Evolutionary conservation across 2,329 filamentous ascomycete genomes (phyloP).

Genomic region (Talaromyces pinophilus): DNA sequence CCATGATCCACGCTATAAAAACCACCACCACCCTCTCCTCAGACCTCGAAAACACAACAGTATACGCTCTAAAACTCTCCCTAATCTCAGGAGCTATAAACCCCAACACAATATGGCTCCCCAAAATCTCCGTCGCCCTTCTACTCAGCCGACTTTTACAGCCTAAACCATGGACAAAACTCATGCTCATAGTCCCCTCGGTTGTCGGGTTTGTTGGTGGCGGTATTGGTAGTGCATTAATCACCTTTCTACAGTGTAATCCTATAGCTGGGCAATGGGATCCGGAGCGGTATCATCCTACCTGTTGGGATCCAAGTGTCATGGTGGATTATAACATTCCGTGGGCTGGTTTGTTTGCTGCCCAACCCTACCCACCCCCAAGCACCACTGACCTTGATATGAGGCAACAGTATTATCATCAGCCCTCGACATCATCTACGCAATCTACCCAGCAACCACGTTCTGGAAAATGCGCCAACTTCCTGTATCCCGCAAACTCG

Average conservation of each 20-base stretch:
- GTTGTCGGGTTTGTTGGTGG: not conserved
- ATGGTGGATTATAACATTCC: not conserved
- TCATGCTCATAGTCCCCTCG: slow-evolving; percentile 3
- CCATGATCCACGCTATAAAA: not conserved
- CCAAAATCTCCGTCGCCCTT: slow-evolving; percentile 16
- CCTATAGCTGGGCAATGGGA: slow-evolving; percentile 17
- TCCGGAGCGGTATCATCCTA: slow-evolving; percentile 5
- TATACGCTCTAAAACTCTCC: not conserved
- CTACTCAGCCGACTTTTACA: slow-evolving; percentile 9
- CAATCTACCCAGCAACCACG: slow-evolving; percentile 16
- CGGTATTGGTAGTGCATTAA: not conserved
- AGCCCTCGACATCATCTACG: slow-evolving; percentile 9
- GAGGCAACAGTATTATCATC: not conserved
- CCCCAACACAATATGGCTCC: not conserved
- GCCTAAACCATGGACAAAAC: not conserved
- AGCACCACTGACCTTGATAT: not conserved
- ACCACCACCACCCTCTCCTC: not conserved
- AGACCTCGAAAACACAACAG: not conserved
- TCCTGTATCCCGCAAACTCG: not conserved
- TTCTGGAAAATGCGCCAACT: slow-evolving; percentile 13
- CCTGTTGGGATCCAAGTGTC: slow-evolving; percentile 5
- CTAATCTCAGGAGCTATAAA: not conserved
- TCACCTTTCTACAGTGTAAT: slow-evolving; percentile 2
- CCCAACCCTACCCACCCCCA: not conserved
- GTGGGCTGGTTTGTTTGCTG: slow-evolving; percentile 3